These are phyloP conservation scores for Brettanomyces custersianus DNA, from an alignment of 805 yeast species.

Conservation along the genomic window DNA sequence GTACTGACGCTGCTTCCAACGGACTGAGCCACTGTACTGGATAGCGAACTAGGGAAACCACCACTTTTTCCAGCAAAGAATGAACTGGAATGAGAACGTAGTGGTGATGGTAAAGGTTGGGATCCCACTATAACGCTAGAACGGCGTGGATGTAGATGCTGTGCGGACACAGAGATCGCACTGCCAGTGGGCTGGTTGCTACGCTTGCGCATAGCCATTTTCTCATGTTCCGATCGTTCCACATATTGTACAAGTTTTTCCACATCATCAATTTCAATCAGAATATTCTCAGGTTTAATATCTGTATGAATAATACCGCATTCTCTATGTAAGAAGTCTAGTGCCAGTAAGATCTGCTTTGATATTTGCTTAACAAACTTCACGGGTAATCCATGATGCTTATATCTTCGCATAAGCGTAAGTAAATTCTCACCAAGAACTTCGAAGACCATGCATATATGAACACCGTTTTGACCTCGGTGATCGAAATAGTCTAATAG, in stretches of 20 bases:
- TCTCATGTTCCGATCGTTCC: constrained; percentile 31
- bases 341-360: constrained; percentile 43
- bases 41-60: neutral
- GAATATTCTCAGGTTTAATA: constrained; percentile 65
- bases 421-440: constrained; percentile 90
- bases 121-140: constrained; percentile 81
- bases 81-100: constrained; percentile 40
- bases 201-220: constrained; percentile 22
- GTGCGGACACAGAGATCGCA: neutral
- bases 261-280: constrained; percentile 45
- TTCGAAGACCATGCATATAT: constrained; percentile 95
- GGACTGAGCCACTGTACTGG: neutral
- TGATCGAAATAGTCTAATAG: constrained; percentile 80
- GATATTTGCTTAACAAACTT: constrained; percentile 49
- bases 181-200: constrained; percentile 11
- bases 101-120: constrained; percentile 86
- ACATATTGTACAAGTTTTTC: constrained; percentile 38
- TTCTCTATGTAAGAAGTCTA: constrained; percentile 49
- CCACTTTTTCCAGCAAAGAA: constrained; percentile 13
- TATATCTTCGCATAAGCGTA: constrained; percentile 71
- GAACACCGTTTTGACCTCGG: constrained; percentile 84
- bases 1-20: constrained; percentile 27
- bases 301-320: constrained; percentile 72
- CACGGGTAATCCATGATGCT: constrained; percentile 40
- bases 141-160: constrained; percentile 23